Evolutionary conservation across 1,139 yeast genomes (phyloP).

Genomic region (Nakaseomyces glabratus): DNA sequence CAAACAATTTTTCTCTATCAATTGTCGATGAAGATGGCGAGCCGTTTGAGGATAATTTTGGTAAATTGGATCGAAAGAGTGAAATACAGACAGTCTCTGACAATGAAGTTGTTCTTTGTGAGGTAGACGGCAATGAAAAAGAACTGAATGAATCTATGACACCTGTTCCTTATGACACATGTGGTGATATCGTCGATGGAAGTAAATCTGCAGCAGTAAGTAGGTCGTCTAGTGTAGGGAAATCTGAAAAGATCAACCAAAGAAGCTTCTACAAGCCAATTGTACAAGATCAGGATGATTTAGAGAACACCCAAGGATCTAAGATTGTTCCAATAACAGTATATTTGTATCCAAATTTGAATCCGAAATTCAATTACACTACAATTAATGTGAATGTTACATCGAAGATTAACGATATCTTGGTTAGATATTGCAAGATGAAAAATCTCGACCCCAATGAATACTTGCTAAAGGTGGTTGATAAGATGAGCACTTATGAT

Average conservation of each 20-base stretch:
- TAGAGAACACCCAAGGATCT: constrained; percentile 21
- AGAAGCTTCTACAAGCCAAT: constrained; percentile 33
- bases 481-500: constrained; percentile 27
- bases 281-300: constrained; percentile 21
- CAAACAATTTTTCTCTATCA: constrained; percentile 60
- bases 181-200: constrained; percentile 13
- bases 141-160: constrained; percentile 36
- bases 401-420: constrained; percentile 31
- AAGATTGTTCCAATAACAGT: constrained; percentile 27
- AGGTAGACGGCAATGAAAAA: constrained; percentile 35
- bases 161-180: constrained; percentile 45
- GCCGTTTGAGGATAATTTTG: constrained; percentile 64
- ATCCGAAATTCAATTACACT: constrained; percentile 23
- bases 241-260: constrained; percentile 23
- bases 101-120: constrained; percentile 55
- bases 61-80: constrained; percentile 52
- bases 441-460: constrained; percentile 31
- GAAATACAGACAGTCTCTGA: constrained; percentile 52
- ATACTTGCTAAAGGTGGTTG: constrained; percentile 29
- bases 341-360: constrained; percentile 29
- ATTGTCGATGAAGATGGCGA: constrained; percentile 76
- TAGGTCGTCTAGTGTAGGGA: constrained; percentile 7
- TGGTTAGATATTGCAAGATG: constrained; percentile 29
- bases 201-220: constrained; percentile 7
- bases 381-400: constrained; percentile 29